phyloP scores from a whole-genome alignment of 345 rosid species.

The Corymbia maculata region DNA sequence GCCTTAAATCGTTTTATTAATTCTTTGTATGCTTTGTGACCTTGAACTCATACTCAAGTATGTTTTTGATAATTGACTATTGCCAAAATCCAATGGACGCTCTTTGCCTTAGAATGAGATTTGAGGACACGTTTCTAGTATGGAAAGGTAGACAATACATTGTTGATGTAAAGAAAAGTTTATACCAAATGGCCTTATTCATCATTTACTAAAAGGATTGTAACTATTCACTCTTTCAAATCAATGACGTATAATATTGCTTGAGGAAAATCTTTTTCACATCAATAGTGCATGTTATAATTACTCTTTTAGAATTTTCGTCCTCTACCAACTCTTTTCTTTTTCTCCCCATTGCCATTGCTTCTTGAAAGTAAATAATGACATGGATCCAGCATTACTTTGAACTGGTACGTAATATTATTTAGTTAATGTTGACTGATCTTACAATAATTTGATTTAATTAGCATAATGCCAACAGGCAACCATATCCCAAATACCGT shows the following conservation, averaged over 20 bases:
- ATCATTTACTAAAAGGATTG: background rate
- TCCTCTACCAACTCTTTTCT: background rate
- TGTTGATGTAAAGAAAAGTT: background rate
- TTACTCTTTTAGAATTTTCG: background rate
- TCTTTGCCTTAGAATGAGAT: background rate
- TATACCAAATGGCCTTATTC: background rate
- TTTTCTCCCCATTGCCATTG: background rate
- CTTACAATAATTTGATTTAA: background rate
- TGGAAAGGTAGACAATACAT: background rate
- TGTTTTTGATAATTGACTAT: too few relatives aligned
- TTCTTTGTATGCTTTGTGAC: background rate
- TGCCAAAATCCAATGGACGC: background rate
- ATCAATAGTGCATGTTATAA: background rate
- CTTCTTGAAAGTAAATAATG: background rate
- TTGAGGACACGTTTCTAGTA: background rate
- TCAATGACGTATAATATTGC: background rate
- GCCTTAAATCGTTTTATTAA: background rate
- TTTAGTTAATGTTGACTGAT: background rate
- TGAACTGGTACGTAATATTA: background rate
- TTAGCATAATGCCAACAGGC: accelerated
- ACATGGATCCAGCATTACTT: background rate
- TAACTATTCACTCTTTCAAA: background rate
- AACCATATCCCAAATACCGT: background rate
- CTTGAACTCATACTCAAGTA: background rate
- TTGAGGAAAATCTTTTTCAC: background rate